Percentiles rank a stretch among this genome's conserved stretches.
These are phyloP conservation scores for Eucalyptus virginea DNA, from an alignment of 345 rosid genomes.

Conservation along the genomic window DNA sequence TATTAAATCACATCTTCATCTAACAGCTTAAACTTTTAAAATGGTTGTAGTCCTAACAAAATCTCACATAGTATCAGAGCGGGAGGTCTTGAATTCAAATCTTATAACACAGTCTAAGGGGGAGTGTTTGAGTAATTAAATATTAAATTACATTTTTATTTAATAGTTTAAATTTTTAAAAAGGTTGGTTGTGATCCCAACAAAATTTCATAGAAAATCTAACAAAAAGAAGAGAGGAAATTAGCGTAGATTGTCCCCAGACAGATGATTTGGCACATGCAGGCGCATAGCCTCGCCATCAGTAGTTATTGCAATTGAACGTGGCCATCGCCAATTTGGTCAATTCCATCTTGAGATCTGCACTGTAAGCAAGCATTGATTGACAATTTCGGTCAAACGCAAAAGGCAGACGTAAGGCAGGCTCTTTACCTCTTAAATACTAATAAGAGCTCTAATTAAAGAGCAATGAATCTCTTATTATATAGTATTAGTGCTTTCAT, in stretches of 20 bases:
- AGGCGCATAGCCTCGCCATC: neutral
- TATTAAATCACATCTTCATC: too few relatives aligned
- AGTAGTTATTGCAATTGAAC: neutral
- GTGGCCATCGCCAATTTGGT: neutral
- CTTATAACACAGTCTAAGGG: accelerated
- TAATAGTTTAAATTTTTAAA: too few relatives aligned
- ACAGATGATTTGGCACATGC: neutral
- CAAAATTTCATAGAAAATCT: neutral
- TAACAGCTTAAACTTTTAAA: too few relatives aligned
- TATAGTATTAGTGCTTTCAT: neutral
- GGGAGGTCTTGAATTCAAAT: accelerated
- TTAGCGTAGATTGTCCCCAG: neutral
- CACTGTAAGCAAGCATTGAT: neutral
- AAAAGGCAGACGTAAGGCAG: neutral
- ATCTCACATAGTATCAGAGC: too few relatives aligned
- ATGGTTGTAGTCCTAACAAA: accelerated
- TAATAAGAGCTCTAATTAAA: neutral
- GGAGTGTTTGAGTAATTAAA: too few relatives aligned
- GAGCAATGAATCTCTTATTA: neutral
- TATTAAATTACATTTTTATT: too few relatives aligned
- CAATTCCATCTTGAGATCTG: neutral
- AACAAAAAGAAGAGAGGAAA: neutral
- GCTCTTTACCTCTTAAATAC: neutral
- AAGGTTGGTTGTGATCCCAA: too few relatives aligned
- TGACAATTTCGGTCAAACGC: neutral